phyloP scores from a whole-genome alignment of 164 flowering plant species.

The Chimonanthus salicifolius region DNA sequence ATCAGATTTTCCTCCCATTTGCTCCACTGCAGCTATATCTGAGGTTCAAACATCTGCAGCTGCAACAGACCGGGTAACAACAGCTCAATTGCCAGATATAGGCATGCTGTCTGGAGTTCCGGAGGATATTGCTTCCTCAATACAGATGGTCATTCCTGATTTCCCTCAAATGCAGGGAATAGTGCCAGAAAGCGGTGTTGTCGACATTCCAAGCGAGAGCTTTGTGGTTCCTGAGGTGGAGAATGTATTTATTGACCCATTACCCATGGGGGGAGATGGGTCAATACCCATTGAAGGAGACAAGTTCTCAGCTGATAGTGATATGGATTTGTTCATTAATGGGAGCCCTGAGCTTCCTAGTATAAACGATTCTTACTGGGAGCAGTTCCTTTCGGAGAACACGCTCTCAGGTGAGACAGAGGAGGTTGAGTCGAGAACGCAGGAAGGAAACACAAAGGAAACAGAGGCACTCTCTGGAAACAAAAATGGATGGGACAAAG shows the following conservation, averaged over 20 bases:
- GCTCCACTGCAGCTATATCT: slow-evolving; percentile 28
- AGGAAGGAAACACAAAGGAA: slow-evolving; percentile 25
- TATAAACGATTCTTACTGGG: slow-evolving; percentile 54
- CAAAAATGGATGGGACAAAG: slow-evolving; percentile 49
- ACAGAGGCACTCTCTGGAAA: slow-evolving; percentile 20
- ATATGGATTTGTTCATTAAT: slow-evolving; percentile 41
- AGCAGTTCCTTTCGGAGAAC: slow-evolving; percentile 44
- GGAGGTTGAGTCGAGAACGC: slow-evolving; percentile 31
- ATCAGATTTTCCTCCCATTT: slow-evolving; percentile 21
- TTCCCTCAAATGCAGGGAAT: slow-evolving; percentile 38
- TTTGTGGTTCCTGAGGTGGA: slow-evolving; percentile 26
- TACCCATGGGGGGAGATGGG: slow-evolving; percentile 32
- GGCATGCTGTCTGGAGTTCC: slow-evolving; percentile 25
- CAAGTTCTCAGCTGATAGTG: slow-evolving; percentile 33
- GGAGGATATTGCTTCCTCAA: slow-evolving; percentile 25
- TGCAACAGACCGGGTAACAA: slow-evolving; percentile 24
- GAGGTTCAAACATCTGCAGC: slow-evolving; percentile 35
- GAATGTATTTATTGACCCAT: slow-evolving; percentile 30
- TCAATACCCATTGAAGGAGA: slow-evolving; percentile 38
- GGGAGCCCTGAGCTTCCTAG: slow-evolving; percentile 31
- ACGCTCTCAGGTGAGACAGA: slow-evolving; percentile 31
- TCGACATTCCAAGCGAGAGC: slow-evolving; percentile 28
- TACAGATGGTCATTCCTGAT: slow-evolving; percentile 38
- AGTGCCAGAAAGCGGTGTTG: slow-evolving; percentile 26
- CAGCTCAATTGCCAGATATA: slow-evolving; percentile 27